phyloP scores from a whole-genome alignment of 2,329 filamentous ascomycete species.

The Pseudogymnoascus sp. region DNA sequence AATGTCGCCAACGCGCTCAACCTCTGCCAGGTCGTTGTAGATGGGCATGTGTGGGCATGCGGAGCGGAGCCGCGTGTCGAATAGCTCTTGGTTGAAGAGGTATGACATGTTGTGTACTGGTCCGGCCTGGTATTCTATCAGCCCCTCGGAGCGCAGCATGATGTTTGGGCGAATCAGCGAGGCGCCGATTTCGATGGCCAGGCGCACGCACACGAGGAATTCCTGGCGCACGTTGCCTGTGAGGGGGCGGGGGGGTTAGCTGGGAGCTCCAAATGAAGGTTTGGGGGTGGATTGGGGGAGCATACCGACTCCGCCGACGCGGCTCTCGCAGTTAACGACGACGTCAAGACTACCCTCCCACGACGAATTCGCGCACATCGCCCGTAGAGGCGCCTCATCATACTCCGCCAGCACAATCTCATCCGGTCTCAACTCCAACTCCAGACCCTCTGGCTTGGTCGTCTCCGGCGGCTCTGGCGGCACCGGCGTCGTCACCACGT shows the following conservation, averaged over 20 bases:
- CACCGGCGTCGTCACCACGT: not conserved
- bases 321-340: not conserved
- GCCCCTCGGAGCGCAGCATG: not conserved
- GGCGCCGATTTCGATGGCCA: not conserved
- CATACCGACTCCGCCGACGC: not conserved
- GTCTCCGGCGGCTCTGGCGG: not conserved
- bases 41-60: slow-evolving; percentile 16
- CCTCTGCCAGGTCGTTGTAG: slow-evolving; percentile 13
- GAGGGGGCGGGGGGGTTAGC: slow-evolving; percentile 10
- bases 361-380: not conserved
- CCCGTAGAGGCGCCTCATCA: not conserved
- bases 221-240: not conserved
- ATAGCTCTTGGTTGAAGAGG: slow-evolving; percentile 15
- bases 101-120: slow-evolving; percentile 11
- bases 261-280: not conserved
- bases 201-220: slow-evolving; percentile 1
- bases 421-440: not conserved
- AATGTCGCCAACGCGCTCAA: slow-evolving; percentile 13
- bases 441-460: not conserved
- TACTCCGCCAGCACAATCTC: not conserved
- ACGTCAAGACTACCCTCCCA: not conserved
- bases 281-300: not conserved
- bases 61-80: slow-evolving; percentile 7
- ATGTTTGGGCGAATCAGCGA: not conserved
- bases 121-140: not conserved